Conservation (phyloP, 345 rosid genomes). For the Durio zibethinus region DNA sequence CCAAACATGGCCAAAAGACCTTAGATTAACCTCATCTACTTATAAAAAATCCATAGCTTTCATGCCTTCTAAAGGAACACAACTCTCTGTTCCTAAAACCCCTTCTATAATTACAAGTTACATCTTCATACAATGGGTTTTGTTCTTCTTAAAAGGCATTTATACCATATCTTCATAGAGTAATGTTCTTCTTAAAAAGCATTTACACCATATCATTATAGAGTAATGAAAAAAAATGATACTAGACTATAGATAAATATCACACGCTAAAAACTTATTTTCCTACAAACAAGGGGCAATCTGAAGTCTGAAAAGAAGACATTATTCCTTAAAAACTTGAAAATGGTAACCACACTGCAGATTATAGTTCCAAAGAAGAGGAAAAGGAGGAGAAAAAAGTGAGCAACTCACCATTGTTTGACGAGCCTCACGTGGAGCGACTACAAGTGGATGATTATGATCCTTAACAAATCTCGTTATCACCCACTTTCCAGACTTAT, state of each 20-base stretch:
- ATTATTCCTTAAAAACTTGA: not conserved
- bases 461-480: conserved; percentile 79
- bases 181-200: not conserved
- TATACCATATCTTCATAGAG: not conserved
- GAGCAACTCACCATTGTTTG: conserved; percentile 59
- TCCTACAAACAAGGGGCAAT: not conserved
- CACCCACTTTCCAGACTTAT: conserved; percentile 77
- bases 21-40: not conserved
- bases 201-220: not conserved
- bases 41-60: not conserved
- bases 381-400: not conserved
- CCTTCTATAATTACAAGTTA: not conserved
- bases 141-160: not conserved
- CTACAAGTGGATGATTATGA: conserved; percentile 82
- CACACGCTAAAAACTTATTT: not conserved
- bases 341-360: not conserved
- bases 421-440: conserved; percentile 74
- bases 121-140: not conserved
- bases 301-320: not conserved
- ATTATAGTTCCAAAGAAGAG: not conserved
- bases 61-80: not conserved
- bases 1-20: no score
- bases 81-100: not conserved
- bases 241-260: not conserved
- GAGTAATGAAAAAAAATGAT: not conserved